A percentile compares a stretch with the other conserved stretches of the same genome.
Evolutionary conservation across 1,139 yeast genomes (phyloP).

Genomic region (Lodderomyces orthopsilosis): DNA sequence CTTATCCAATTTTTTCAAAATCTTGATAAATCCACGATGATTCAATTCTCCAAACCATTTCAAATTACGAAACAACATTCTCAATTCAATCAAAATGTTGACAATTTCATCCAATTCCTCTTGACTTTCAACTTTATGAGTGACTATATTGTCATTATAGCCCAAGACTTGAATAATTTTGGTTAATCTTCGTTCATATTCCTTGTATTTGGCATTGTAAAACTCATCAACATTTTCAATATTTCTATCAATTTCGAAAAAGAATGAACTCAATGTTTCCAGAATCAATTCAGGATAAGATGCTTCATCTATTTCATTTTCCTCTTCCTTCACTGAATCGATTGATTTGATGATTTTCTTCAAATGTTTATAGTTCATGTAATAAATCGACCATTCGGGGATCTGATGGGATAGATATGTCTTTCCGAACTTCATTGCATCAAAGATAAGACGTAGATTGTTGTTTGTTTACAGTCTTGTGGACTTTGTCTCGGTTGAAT

Average conservation of each 20-base stretch:
- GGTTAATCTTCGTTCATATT: conserved; percentile 67
- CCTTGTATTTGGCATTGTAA: conserved; percentile 68
- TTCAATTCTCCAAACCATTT: conserved; percentile 94
- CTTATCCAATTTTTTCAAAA: conserved; percentile 87
- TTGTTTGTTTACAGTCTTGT: too few species aligned
- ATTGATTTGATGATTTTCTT: conserved; percentile 71
- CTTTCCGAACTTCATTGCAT: conserved; percentile 78
- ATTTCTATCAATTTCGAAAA: conserved; percentile 76
- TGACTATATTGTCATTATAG: conserved; percentile 23
- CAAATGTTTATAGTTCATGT: conserved; percentile 82
- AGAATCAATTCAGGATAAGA: conserved; percentile 24
- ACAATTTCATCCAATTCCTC: conserved; percentile 81
- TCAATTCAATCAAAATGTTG: conserved; percentile 70
- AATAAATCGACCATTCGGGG: conserved; percentile 85
- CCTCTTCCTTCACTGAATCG: conserved; percentile 35
- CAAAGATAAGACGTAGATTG: not conserved
- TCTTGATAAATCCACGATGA: conserved; percentile 85
- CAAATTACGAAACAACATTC: conserved; percentile 76
- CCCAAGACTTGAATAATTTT: conserved; percentile 41
- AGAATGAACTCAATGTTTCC: conserved; percentile 58
- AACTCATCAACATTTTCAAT: conserved; percentile 80
- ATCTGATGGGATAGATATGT: conserved; percentile 79
- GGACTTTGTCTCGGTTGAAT: too few species aligned
- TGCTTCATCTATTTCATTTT: conserved; percentile 20
- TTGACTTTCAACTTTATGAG: conserved; percentile 34